phyloP scores from a whole-genome alignment of 164 flowering plant genomes.

The Nymphaea thermarum region DNA sequence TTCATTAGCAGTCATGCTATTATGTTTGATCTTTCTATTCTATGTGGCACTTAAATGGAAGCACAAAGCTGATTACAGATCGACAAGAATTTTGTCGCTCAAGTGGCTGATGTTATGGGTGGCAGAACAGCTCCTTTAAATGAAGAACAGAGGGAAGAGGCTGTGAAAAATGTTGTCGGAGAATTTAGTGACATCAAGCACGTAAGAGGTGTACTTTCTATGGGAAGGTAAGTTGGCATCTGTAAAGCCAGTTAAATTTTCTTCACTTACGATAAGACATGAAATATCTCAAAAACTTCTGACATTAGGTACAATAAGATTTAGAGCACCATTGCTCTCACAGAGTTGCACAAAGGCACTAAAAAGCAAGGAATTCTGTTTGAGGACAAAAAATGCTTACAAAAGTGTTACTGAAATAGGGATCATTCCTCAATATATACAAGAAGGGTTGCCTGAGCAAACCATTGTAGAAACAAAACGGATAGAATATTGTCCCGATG shows the following conservation, averaged over 20 bases:
- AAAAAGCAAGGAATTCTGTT: too few species aligned
- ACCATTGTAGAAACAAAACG: too few species aligned
- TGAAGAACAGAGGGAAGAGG: constrained; percentile 65
- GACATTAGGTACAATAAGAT: too few species aligned
- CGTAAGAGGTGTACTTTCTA: constrained; percentile 86
- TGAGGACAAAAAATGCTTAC: too few species aligned
- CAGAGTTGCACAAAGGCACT: too few species aligned
- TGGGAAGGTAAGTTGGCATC: constrained; percentile 65
- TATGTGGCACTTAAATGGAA: not conserved
- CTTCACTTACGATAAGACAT: not conserved
- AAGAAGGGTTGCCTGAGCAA: too few species aligned
- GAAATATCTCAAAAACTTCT: too few species aligned
- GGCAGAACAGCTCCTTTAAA: constrained; percentile 91
- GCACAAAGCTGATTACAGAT: constrained; percentile 31
- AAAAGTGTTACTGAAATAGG: too few species aligned
- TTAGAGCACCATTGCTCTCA: too few species aligned
- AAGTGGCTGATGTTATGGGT: constrained; percentile 83
- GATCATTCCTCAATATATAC: too few species aligned
- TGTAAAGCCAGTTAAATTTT: not conserved
- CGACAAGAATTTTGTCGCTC: constrained; percentile 89
- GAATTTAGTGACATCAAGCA: constrained; percentile 92
- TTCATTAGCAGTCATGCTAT: not conserved
- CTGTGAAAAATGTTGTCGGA: constrained; percentile 73
- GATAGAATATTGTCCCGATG: too few species aligned
- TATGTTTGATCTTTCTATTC: not conserved